These are phyloP conservation scores for Polygonum aviculare DNA, from an alignment of 148 eudicot species.

Conservation along the genomic window DNA sequence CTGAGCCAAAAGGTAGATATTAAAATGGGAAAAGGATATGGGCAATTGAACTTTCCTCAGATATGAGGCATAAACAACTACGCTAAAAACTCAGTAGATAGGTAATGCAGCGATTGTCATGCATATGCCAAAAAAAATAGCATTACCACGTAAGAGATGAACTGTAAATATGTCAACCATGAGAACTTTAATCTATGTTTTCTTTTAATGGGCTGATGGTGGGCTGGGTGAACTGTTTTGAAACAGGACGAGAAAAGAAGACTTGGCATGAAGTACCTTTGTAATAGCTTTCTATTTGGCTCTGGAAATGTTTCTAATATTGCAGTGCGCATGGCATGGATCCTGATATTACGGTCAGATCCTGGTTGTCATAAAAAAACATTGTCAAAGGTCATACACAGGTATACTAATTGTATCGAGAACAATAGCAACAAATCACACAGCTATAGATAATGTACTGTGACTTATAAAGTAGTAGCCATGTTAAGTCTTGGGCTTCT, in stretches of 20 bases:
- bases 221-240: not conserved
- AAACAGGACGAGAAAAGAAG: not conserved
- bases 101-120: not conserved
- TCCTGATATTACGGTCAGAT: slow-evolving; percentile 70
- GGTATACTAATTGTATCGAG: not conserved
- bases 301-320: slow-evolving; percentile 94
- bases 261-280: slow-evolving; percentile 44
- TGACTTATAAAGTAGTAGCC: not conserved
- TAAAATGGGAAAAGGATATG: slow-evolving; percentile 1
- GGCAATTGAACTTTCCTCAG: not conserved
- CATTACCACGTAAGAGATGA: not conserved
- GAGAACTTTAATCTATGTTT: not conserved
- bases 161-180: not conserved
- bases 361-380: slow-evolving; percentile 25
- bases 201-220: not conserved
- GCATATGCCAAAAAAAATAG: not conserved
- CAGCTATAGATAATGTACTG: not conserved
- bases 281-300: slow-evolving; percentile 85
- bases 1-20: slow-evolving; percentile 27
- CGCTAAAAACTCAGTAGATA: not conserved
- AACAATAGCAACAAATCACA: not conserved
- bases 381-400: not conserved
- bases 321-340: slow-evolving; percentile 75
- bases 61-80: not conserved
- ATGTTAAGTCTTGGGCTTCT: not conserved